Evolutionary conservation across 31 red algal species (phyloP).

Genomic region (Endocladia muricata): DNA sequence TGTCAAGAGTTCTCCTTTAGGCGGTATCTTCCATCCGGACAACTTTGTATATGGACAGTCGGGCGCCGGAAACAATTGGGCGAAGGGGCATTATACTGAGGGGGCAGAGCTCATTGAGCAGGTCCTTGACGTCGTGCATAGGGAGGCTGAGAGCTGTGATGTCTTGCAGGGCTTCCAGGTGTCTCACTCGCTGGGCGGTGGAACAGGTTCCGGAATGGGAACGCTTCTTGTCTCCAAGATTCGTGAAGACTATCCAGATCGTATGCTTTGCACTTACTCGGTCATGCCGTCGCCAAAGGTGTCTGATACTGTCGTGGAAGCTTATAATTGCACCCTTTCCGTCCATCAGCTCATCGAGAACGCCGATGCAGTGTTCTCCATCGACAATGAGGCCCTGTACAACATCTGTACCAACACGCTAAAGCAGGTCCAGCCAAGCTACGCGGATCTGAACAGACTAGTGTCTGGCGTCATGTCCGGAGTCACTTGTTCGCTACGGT

Average conservation of each 20-base stretch:
- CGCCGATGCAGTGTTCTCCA: slow-evolving; percentile 96
- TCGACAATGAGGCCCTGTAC: slow-evolving; percentile 99
- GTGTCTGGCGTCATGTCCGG: slow-evolving; percentile 97
- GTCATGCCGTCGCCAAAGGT: slow-evolving; percentile 99
- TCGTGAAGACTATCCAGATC: slow-evolving; percentile 98
- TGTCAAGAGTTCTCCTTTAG: slow-evolving; percentile 64
- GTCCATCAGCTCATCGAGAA: slow-evolving; percentile 98
- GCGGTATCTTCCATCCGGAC: slow-evolving; percentile 88
- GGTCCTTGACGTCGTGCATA: slow-evolving; percentile 83
- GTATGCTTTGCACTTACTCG: slow-evolving; percentile 98
- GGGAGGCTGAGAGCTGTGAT: slow-evolving; percentile 95
- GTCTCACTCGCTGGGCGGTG: slow-evolving; percentile 97
- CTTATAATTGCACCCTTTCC: slow-evolving; percentile 98
- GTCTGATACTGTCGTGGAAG: slow-evolving; percentile 95
- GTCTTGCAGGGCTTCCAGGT: slow-evolving; percentile 99
- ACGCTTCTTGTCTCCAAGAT: slow-evolving; percentile 98
- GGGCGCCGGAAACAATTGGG: slow-evolving; percentile 99
- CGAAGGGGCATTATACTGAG: slow-evolving; percentile 99
- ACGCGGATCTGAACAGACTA: slow-evolving; percentile 88
- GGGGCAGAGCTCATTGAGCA: slow-evolving; percentile 95
- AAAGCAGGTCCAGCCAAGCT: slow-evolving; percentile 71
- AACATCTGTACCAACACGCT: slow-evolving; percentile 92
- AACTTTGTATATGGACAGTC: slow-evolving; percentile 92
- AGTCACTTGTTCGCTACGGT: slow-evolving; percentile 96
- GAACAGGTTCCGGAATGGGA: slow-evolving; percentile 98